Base-by-base conservation (phyloP, 2,329 filamentous ascomycete genomes). In the Fusarium luffae region DNA sequence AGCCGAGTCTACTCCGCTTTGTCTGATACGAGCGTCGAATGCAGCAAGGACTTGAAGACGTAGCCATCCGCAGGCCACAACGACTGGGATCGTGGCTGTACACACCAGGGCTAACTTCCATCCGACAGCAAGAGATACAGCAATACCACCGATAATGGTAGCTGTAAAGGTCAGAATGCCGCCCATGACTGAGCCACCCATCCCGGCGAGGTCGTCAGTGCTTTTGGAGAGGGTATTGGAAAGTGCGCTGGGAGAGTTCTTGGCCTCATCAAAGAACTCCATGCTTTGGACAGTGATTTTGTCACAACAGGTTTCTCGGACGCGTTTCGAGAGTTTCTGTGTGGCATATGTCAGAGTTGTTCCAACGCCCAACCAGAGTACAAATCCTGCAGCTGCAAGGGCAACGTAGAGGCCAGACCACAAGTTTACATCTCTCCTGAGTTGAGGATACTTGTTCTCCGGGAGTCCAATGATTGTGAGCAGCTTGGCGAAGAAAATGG, bases 51-150 rank as follows among this genome's bases (percentile, higher is more conserved):
- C 68, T 8, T 75, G 76, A 2, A 76, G 73, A 50, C 73, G 79
- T 34, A 78, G 78, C 5, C 81, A 78, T 8, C 49, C 49, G 25
- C 49, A 52, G 6, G 34, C 34, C 23, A 52, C 49, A 8, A 52
- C 49, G 25, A 41, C 34, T 23, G 49, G 49, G 32, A 51, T 52
- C 2, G 49, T 52, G 6, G 49, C 49, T 41, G 49, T 52, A 13
- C 49, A 52, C 2, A 81, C 75, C 13, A 81, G 51, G 7, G 74
- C 76, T 5, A 82, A 70, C 49, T 80, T 80, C 79, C 79, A 81
- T 5, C 76, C 76, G 27, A 77, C 77, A 16, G 71, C 60, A 3
- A 79, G 59, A 3, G 76, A 59, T 11, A 79, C 74, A 37, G 61
- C 62, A 25, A 74, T 57, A 32, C 76, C 76, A 7, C 76, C 77